Base-by-base conservation (phyloP, 176 grass and related monocot species). In the Luzula sylvatica region DNA sequence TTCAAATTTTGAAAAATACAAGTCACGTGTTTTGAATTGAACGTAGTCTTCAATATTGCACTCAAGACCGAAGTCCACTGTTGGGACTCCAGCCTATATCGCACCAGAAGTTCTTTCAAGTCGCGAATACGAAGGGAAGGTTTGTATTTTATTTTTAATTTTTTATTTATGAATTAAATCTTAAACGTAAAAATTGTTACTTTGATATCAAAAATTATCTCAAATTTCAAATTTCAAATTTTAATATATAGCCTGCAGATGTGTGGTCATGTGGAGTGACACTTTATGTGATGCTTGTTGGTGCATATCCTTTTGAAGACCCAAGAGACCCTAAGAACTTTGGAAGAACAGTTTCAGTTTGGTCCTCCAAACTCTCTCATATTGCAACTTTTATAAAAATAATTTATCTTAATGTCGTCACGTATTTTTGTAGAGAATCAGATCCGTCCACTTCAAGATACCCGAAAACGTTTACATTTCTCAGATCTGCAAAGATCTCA, bases 201-300 rank as follows among this genome's bases (percentile, higher is more conserved):
- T n/a, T n/a, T 15, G 38, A 60, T 58, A 23, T 32, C 11, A 58
- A 5, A n/a, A 41, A n/a, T 42, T 40, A 11, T 11, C 11, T 6
- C 11, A 40, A 6, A 40, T 40, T 29, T 28, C 24, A 11, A 27
- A 56, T 35, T 3, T 8, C 11, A 14, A 26, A 42, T 17, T 69
- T 0, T 26, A 52, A 15, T 22, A 52, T 78, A 44, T 15, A 78
- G 82, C 82, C 78, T 66, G 82, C 82, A 45, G 88, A 94, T 65
- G 88, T 94, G 9, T 94, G 88, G 88, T 94, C 88, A 0, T 94
- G 88, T 75, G 88, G 82, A 15, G 88, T 87, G 14, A 94, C 88
- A 9, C 75, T 94, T 16, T 87, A 80, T 65, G 82, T 94, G 14
- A 94, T 94, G 87, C 78, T 94, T 16, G 87, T 94, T 3, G 87